These are phyloP conservation scores for Corymbia citriodora DNA, from an alignment of 441 rosid genomes.

Conservation along the genomic window DNA sequence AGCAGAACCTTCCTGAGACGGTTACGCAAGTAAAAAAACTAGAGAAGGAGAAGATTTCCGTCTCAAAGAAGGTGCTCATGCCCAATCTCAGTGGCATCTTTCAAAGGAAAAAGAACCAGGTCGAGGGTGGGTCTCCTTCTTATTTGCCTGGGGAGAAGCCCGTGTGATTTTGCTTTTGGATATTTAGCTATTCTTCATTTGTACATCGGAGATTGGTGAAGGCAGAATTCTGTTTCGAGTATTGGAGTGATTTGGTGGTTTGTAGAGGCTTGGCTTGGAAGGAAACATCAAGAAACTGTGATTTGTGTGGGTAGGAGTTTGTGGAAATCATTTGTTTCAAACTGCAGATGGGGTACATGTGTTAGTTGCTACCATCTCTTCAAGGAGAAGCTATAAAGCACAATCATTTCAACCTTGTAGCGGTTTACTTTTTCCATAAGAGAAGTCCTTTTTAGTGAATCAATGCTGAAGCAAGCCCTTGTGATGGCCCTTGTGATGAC, in stretches of 20 bases:
- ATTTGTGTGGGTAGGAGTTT: conserved; percentile 12
- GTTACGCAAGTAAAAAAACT: conserved; percentile 29
- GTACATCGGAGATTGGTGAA: conserved; percentile 20
- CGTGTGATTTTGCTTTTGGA: conserved; percentile 12
- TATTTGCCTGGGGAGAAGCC: conserved; percentile 70
- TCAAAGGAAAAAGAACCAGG: conserved; percentile 72
- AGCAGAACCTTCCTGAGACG: conserved; percentile 44
- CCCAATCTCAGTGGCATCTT: conserved; percentile 74
- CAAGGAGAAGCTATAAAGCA: neutral
- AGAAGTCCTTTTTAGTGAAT: neutral
- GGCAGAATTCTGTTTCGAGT: conserved; percentile 6
- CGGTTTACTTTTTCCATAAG: neutral
- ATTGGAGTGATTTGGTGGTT: conserved; percentile 5
- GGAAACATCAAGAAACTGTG: conserved; percentile 12
- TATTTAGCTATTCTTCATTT: conserved; percentile 10
- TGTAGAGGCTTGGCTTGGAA: conserved; percentile 9
- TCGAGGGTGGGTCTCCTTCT: conserved; percentile 85
- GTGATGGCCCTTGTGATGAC: neutral
- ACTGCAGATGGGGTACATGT: neutral
- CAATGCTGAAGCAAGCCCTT: neutral
- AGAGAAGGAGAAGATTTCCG: conserved; percentile 52
- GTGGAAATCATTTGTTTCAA: neutral
- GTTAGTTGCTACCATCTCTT: neutral
- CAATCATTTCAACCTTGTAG: neutral
- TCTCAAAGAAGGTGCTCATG: conserved; percentile 59